Percentiles rank a stretch among this genome's conserved stretches.
Evolutionary conservation across 2,329 filamentous ascomycete genomes (phyloP).

Genomic region (Knufia petricola): DNA sequence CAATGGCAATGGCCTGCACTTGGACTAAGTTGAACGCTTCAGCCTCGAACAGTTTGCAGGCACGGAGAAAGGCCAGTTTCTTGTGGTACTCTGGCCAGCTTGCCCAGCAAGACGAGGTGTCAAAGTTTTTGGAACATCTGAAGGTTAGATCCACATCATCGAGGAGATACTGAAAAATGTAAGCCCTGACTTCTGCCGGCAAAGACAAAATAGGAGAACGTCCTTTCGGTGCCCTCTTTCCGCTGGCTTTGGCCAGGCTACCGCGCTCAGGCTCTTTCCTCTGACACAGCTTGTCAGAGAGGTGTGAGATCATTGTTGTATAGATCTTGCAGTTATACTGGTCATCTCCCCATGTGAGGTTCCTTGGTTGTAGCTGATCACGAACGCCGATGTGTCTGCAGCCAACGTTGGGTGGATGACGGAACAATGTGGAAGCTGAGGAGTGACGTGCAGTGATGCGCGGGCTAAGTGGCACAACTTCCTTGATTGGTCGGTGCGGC

Average conservation of each 20-base stretch:
- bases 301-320: not conserved
- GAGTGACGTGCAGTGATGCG: too few species aligned
- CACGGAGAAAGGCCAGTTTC: slow-evolving; percentile 6
- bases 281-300: slow-evolving; percentile 1
- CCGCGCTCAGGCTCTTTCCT: slow-evolving; percentile 5
- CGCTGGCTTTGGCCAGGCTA: not conserved
- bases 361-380: too few species aligned
- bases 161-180: slow-evolving; percentile 7
- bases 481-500: too few species aligned
- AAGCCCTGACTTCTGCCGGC: slow-evolving; percentile 4
- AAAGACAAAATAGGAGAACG: slow-evolving; percentile 4
- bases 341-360: too few species aligned
- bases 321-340: not conserved
- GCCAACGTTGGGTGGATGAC: too few species aligned
- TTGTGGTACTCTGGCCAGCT: slow-evolving; percentile 6
- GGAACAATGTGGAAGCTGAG: too few species aligned
- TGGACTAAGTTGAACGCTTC: slow-evolving; percentile 4
- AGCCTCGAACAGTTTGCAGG: slow-evolving; percentile 6
- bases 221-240: not conserved
- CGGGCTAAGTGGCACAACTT: too few species aligned
- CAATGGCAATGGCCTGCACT: not conserved
- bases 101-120: slow-evolving; percentile 1
- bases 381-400: too few species aligned
- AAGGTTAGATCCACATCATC: slow-evolving; percentile 6
- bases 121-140: slow-evolving; percentile 4